phyloP scores from a whole-genome alignment of 805 yeast genomes.

The Blastobotrys robertii region DNA sequence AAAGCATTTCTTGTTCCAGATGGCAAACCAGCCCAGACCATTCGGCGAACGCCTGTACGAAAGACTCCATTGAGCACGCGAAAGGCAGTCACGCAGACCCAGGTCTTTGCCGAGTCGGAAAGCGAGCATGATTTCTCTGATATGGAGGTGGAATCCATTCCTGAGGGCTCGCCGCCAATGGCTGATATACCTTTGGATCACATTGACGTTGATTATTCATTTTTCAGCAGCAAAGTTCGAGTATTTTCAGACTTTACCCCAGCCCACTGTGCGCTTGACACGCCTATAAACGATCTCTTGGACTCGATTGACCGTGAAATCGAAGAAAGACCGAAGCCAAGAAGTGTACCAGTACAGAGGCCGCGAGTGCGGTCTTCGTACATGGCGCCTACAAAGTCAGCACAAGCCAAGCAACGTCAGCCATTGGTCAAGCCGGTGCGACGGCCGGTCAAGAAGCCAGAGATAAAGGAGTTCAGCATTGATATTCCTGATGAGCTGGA shows the following conservation, averaged over 20 bases:
- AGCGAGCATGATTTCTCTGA: constrained; percentile 4
- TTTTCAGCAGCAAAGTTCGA: no score
- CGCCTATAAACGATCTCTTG: neutral
- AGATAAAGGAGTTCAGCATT: neutral
- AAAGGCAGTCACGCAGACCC: neutral
- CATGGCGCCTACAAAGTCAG: constrained; percentile 16
- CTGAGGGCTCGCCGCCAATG: constrained; percentile 7
- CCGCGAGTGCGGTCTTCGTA: constrained; percentile 3
- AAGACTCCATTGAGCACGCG: constrained; percentile 1
- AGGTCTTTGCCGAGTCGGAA: neutral
- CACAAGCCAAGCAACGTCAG: constrained; percentile 10
- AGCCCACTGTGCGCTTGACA: neutral
- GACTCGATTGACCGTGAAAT: neutral
- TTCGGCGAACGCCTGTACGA: constrained; percentile 7
- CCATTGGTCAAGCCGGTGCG: neutral
- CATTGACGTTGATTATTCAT: constrained; percentile 10
- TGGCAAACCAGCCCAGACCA: neutral
- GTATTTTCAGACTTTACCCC: constrained; percentile 4
- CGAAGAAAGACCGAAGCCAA: neutral
- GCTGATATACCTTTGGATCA: constrained; percentile 13
- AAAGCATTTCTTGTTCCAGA: neutral
- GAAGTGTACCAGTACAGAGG: neutral
- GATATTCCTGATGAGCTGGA: constrained; percentile 2
- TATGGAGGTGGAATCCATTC: constrained; percentile 13
- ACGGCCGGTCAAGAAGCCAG: neutral